Evolutionary conservation across 441 rosid genomes (phyloP).

Genomic region (Melastoma candidum): DNA sequence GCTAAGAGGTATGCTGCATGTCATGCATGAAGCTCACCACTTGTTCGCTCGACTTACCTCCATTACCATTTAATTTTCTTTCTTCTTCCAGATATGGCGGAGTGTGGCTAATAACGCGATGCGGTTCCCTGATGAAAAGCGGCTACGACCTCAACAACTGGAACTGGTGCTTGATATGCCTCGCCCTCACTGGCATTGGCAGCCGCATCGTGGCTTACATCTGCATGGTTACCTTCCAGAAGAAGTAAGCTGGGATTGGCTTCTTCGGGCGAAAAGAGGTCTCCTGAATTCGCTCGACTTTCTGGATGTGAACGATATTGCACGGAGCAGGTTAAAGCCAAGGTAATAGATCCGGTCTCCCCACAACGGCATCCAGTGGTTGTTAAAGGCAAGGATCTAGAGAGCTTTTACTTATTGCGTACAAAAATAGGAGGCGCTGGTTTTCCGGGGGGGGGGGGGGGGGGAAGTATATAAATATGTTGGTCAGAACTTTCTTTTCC

Average conservation of each 20-base stretch:
- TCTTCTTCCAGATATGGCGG: constrained; percentile 55
- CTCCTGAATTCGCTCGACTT: too few species aligned
- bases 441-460: too few species aligned
- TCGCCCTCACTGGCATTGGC: constrained; percentile 38
- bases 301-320: too few species aligned
- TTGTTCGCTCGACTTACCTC: constrained; percentile 1
- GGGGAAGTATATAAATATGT: too few species aligned
- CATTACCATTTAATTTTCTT: neutral
- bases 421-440: too few species aligned
- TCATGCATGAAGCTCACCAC: neutral
- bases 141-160: constrained; percentile 67
- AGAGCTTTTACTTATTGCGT: too few species aligned
- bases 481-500: too few species aligned
- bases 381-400: too few species aligned
- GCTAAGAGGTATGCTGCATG: constrained; percentile 58
- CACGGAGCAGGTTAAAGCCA: too few species aligned
- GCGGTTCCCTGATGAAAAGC: constrained; percentile 58
- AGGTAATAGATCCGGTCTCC: too few species aligned
- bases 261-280: too few species aligned
- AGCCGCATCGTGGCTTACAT: constrained; percentile 52
- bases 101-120: constrained; percentile 87
- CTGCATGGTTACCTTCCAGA: constrained; percentile 50
- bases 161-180: constrained; percentile 39
- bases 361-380: too few species aligned
- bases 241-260: constrained; percentile 28